Evolutionary conservation across 306 rosid genomes (phyloP), one percentile per base, ranked within the genome.

Genomic region (Carpinus viminea): DNA sequence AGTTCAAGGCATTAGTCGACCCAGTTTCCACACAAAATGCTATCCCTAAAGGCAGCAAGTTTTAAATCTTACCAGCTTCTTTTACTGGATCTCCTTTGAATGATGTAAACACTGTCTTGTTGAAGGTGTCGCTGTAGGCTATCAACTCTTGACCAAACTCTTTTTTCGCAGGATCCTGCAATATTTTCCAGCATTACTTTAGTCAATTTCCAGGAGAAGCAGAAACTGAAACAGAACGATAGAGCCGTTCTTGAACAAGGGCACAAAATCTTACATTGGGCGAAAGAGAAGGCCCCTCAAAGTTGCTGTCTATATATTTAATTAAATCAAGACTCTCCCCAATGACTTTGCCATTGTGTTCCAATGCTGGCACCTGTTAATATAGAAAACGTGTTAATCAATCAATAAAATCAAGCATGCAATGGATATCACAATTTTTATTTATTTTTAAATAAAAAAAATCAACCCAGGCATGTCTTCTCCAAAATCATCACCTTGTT

Each of bases 311-410:
- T 7, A 94, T 1, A 82, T 92, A 94, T 79, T 92, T 91, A 80
- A 94, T 80, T 85, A 92, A 79, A 82, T 92, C 97, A 82, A 94
- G 92, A 81, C 97, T 92, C 83, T 94, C 98, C 74, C 95, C 98
- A 24, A 87, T 68, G 38, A 94, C 76, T 81, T 92, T 87, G 11
- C 94, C 93, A 79, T 92, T 88, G 87, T 91, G 97, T 90, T 94
- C 97, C 89, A 94, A 82, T 7, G 98, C 47, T 66, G 98, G 97
- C 73, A 93, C 97, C 97, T 93, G 66, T 46, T 38, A 71, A 78
- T 38, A 66, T 60, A 21, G 15, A 66, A 38, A 78, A 43, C 13
- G 3, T 38, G 64, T 79, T 21, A 2, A 73, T 56, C 55, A 77
- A 34, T n/a, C 20, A 72, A 55, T 38, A 31, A 57, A 17, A 16